phyloP scores from a whole-genome alignment of 139 green algal species.

The Chlamydomonas asymmetrica region DNA sequence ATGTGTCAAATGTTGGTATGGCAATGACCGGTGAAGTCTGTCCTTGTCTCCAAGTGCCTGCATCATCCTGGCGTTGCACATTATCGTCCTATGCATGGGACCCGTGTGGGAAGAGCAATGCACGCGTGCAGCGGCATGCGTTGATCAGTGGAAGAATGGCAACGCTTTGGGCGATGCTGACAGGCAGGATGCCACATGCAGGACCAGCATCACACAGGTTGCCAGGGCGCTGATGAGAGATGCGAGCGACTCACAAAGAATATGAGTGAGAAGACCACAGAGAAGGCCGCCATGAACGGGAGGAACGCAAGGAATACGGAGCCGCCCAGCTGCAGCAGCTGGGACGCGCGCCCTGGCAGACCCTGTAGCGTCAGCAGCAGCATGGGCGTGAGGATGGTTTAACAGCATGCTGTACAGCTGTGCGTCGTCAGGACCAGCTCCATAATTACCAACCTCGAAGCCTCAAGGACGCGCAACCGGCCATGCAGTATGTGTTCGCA shows the following conservation, averaged over 20 bases:
- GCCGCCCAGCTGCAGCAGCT: slow-evolving; percentile 72
- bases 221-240: slow-evolving; percentile 1
- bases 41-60: no score
- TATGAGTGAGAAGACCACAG: slow-evolving; percentile 50
- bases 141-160: no score
- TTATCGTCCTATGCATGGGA: neutral
- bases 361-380: slow-evolving; percentile 44
- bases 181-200: no score
- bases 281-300: slow-evolving; percentile 68
- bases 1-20: neutral
- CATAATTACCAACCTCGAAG: neutral
- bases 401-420: neutral
- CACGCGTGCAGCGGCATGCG: neutral
- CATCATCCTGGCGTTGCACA: neutral
- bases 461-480: neutral
- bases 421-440: no score
- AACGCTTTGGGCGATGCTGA: no score
- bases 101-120: neutral
- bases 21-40: neutral
- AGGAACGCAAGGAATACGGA: slow-evolving; percentile 75
- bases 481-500: no score
- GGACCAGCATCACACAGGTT: neutral
- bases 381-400: no score
- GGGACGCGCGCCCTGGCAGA: slow-evolving; percentile 55
- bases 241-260: slow-evolving; percentile 39